Evolutionary conservation across 148 eudicot genomes (phyloP), one percentile per base, ranked within the genome.

Genomic region (Persicaria maculosa): DNA sequence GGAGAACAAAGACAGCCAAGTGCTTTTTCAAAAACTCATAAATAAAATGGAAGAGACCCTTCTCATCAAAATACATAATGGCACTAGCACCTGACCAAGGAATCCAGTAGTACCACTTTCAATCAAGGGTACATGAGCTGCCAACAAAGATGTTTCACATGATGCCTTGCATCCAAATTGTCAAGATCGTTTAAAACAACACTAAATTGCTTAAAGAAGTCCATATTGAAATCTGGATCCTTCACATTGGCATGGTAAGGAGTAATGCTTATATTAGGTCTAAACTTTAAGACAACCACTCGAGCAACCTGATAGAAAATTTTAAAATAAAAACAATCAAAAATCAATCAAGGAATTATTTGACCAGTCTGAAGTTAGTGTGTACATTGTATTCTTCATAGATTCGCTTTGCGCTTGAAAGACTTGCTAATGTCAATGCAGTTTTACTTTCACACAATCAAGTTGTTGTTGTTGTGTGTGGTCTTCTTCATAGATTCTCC

Each of bases 61-160:
- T 31, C 14, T 6, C 19, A 14, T 31, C 36, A 5, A 31, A 6
- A 36, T 36, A 64, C n/a, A 64, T 64, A 44, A 64, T 64, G 45
- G 45, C 45, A 64, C 44, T 64, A 64, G 31, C 53, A 71, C 73
- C 73, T 93, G 98, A 45, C 98, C 98, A 58, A 93, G 83, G 84
- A 93, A 93, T 15, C 98, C 98, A 52, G 98, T 91, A 52, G 97
- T 93, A 64, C 98, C 98, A 79, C 97, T 93, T 83, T 91, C 97
- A 72, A 93, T 87, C 82, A 93, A 77, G 36, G 97, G 98, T 46
- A 90, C 87, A 79, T 84, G 91, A 71, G 93, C 93, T 20, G 98
- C 98, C 84, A 93, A 88, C 98, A 91, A 52, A 93, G 89, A 78
- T 97, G 95, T 59, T 93, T 93, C 14, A 93, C 98, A 85, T 93